Evolutionary conservation across 2,329 filamentous ascomycete genomes (phyloP), one percentile per base, ranked within the genome.

Genomic region (Epichloe uncinata): DNA sequence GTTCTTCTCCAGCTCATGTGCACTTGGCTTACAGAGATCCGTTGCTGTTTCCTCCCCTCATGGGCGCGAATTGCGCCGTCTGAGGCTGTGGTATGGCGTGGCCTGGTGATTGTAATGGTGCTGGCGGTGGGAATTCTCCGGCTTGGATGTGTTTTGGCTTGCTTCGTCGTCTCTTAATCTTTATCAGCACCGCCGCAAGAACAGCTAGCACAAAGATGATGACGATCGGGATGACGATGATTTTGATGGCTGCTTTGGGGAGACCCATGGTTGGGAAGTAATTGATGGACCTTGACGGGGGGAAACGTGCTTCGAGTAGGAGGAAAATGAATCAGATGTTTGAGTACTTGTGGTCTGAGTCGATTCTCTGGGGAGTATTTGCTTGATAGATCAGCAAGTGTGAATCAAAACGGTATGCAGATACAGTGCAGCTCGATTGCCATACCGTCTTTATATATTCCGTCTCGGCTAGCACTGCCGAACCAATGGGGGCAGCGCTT

Each of bases 161-260:
- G 34, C 35, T 42, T 35, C 37, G 22, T 35, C 22, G 33, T 18
- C 35, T 35, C 30, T 9, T 46, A 9, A 46, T 34, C 37, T 45
- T 46, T 20, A 50, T 8, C 15, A 46, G n/a, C 9, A 50, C 42
- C 6, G 36, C 48, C 12, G 30, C 42, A 18, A 41, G 35, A 22
- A 41, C 26, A 35, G 26, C 43, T 15, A 46, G 33, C 4, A 50
- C 26, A 3, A 35, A 20, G 22, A 45, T 36, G 8, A 50, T 20
- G 35, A 46, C 43, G 36, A 50, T 50, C 9, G 36, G 42, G 35
- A 46, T 46, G 26, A 42, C 42, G 41, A 46, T 38, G 34, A 45
- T 1, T 26, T 50, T 45, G 42, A 46, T 15, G 48, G 42, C 48
- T 40, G 42, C 37, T 45, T 41, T 50, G 16, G 22, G n/a, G 15